Conservation (phyloP, 2,329 filamentous ascomycete species). For the Colletotrichum karsti region DNA sequence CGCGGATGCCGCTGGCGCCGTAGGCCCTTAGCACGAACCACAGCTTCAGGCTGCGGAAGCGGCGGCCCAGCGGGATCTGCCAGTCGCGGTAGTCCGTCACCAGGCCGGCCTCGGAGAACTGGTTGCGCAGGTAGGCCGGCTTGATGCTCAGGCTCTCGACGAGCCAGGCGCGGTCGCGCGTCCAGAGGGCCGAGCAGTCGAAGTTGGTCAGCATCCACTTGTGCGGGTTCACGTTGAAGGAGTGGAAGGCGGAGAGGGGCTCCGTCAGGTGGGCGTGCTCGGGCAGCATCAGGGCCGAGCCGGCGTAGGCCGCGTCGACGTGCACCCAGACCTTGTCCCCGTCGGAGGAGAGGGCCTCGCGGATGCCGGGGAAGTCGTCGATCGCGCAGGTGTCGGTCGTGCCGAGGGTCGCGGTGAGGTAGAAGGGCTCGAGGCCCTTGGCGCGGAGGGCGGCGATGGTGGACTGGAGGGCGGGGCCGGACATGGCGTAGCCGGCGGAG, state of each 20-base stretch:
- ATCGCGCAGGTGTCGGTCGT: conserved; percentile 90
- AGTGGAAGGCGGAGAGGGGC: conserved; percentile 76
- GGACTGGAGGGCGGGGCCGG: conserved; percentile 65
- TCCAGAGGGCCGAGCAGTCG: conserved; percentile 83
- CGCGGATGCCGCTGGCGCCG: conserved; percentile 78
- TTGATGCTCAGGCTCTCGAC: conserved; percentile 81
- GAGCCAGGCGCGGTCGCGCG: conserved; percentile 79
- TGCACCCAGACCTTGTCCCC: conserved; percentile 81
- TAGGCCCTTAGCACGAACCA: conserved; percentile 94
- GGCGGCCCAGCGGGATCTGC: conserved; percentile 91
- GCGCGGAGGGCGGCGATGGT: conserved; percentile 72
- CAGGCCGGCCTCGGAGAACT: conserved; percentile 80
- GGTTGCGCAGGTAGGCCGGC: conserved; percentile 83
- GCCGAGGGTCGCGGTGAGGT: conserved; percentile 83
- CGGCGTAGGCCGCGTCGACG: conserved; percentile 92
- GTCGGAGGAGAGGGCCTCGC: conserved; percentile 46
- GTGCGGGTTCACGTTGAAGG: conserved; percentile 95
- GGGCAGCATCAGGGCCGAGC: conserved; percentile 82
- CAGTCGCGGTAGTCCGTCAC: conserved; percentile 97
- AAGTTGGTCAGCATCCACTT: conserved; percentile 98
- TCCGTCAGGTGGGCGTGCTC: conserved; percentile 77
- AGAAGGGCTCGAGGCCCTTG: conserved; percentile 84
- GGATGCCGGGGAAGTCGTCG: conserved; percentile 81
- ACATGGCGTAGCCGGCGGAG: conserved; percentile 75
- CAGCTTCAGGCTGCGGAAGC: conserved; percentile 90